A percentile compares a stretch with the other conserved stretches of the same genome.
Conservation (phyloP, 2,329 filamentous ascomycete genomes). For the Malbranchea zuffiana region DNA sequence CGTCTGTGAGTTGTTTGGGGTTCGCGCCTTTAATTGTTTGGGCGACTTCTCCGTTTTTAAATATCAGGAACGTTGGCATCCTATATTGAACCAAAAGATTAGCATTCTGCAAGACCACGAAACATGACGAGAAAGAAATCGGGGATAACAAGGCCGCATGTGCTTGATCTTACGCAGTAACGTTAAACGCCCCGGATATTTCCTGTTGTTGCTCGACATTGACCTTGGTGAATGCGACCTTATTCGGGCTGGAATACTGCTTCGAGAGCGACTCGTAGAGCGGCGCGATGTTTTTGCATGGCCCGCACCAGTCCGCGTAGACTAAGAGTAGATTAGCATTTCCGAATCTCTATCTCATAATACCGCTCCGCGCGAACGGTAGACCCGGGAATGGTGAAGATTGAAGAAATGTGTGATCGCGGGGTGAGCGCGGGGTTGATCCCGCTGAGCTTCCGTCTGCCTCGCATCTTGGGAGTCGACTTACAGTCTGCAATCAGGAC, state of each 20-base stretch:
- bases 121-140: not conserved
- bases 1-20: slow-evolving; percentile 55
- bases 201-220: slow-evolving; percentile 68
- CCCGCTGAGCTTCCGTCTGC: not conserved
- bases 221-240: slow-evolving; percentile 77
- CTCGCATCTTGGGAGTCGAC: too few species aligned
- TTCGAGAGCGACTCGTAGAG: slow-evolving; percentile 66
- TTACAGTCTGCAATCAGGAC: slow-evolving; percentile 84
- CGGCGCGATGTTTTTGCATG: slow-evolving; percentile 75
- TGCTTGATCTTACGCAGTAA: slow-evolving; percentile 48
- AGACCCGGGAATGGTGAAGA: not conserved
- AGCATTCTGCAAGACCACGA: not conserved
- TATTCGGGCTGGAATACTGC: slow-evolving; percentile 57
- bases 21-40: slow-evolving; percentile 67
- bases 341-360: too few species aligned
- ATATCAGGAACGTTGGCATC: slow-evolving; percentile 89
- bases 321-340: slow-evolving; percentile 54
- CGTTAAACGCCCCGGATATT: slow-evolving; percentile 59
- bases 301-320: slow-evolving; percentile 76
- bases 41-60: slow-evolving; percentile 57
- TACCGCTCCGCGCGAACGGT: too few species aligned
- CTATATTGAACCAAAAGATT: slow-evolving; percentile 22
- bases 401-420: slow-evolving; percentile 16
- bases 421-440: not conserved
- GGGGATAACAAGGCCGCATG: not conserved